phyloP scores from a whole-genome alignment of 2,329 filamentous ascomycete genomes.

The Hypoxylon sp. region DNA sequence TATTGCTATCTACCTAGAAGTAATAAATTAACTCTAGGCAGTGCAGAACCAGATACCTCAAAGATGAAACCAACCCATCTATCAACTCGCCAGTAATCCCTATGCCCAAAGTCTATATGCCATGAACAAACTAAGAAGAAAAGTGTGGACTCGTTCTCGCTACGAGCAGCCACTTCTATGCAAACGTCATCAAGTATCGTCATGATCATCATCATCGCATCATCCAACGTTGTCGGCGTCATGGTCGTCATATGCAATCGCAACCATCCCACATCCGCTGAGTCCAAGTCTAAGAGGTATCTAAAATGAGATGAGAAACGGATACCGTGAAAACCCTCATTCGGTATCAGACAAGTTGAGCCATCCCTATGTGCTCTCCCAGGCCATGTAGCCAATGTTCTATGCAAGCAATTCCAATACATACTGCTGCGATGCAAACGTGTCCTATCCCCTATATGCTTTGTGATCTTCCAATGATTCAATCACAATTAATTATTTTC shows the following conservation, averaged over 20 bases:
- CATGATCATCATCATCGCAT: slow-evolving; percentile 38
- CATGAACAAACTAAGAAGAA: slow-evolving; percentile 24
- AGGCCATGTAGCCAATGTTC: slow-evolving; percentile 51
- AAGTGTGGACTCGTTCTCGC: slow-evolving; percentile 17
- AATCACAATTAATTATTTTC: slow-evolving; percentile 13
- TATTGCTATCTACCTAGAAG: neutral
- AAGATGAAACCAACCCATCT: slow-evolving; percentile 23
- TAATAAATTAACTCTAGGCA: neutral
- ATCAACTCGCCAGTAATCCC: slow-evolving; percentile 28
- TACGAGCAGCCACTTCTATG: slow-evolving; percentile 39
- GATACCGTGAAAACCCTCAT: slow-evolving; percentile 38
- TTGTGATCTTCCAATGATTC: slow-evolving; percentile 20
- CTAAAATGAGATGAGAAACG: slow-evolving; percentile 44
- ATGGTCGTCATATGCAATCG: slow-evolving; percentile 26
- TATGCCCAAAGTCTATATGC: slow-evolving; percentile 36
- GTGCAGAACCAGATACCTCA: slow-evolving; percentile 10
- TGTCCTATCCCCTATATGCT: slow-evolving; percentile 21
- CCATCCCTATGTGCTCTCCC: slow-evolving; percentile 40
- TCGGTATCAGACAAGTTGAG: slow-evolving; percentile 39
- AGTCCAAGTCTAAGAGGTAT: slow-evolving; percentile 49
- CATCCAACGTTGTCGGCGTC: slow-evolving; percentile 23
- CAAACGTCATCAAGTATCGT: slow-evolving; percentile 34
- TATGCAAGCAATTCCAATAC: slow-evolving; percentile 49
- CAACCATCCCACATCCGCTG: slow-evolving; percentile 30
- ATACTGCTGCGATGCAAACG: slow-evolving; percentile 25